Conservation (phyloP, 148 eudicot species). For the Rhododendron henanense region DNA sequence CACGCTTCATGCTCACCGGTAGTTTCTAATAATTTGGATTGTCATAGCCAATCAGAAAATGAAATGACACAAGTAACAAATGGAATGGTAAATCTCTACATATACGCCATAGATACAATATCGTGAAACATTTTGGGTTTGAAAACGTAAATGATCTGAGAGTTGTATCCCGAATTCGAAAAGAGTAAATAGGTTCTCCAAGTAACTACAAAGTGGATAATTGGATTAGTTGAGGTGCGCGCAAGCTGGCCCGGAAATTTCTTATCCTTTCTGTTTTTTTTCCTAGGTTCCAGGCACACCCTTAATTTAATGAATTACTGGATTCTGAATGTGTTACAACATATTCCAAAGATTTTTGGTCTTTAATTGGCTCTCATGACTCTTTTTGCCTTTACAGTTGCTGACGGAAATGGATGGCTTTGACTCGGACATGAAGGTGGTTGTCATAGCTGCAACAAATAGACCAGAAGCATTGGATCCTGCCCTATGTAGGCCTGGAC, state of each 20-base stretch:
- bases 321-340: not conserved
- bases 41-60: no score
- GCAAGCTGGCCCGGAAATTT: not conserved
- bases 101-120: not conserved
- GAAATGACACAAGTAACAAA: not conserved
- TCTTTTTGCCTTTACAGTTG: conserved; percentile 39
- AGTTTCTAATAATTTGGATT: no score
- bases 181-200: not conserved
- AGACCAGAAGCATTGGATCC: conserved; percentile 94
- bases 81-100: not conserved
- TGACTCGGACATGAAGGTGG: conserved; percentile 76
- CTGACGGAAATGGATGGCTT: conserved; percentile 99
- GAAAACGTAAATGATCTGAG: not conserved
- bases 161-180: not conserved
- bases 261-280: not conserved
- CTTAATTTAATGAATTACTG: not conserved
- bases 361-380: not conserved
- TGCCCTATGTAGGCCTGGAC: conserved; percentile 97
- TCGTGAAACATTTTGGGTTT: not conserved
- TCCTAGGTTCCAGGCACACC: not conserved
- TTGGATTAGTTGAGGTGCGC: not conserved
- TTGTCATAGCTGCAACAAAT: conserved; percentile 95
- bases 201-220: not conserved
- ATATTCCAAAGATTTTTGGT: not conserved
- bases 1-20: not conserved